Evolutionary conservation across 2,329 filamentous ascomycete species (phyloP).

Genomic region (Talaromyces sp.): DNA sequence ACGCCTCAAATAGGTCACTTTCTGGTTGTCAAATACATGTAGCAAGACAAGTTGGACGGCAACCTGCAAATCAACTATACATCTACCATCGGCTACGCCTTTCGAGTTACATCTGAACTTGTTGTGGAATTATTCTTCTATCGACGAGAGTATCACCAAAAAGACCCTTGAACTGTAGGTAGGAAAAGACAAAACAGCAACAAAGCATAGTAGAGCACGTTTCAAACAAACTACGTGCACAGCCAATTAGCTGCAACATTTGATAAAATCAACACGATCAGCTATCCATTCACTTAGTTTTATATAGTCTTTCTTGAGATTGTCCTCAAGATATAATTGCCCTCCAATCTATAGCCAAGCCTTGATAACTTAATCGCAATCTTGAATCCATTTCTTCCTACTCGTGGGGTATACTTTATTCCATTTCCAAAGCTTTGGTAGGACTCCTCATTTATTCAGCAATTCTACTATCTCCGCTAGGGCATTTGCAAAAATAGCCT

Average conservation of each 20-base stretch:
- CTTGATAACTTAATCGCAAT: neutral
- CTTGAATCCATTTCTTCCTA: neutral
- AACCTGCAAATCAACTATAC: too few relatives aligned
- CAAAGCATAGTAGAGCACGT: too few relatives aligned
- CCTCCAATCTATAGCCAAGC: neutral
- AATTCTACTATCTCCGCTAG: neutral
- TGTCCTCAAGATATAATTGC: neutral
- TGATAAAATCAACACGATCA: neutral
- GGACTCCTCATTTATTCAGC: neutral
- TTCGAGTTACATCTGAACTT: too few relatives aligned
- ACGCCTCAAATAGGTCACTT: too few relatives aligned
- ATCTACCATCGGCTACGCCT: too few relatives aligned
- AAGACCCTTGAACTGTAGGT: too few relatives aligned
- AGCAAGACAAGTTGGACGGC: too few relatives aligned
- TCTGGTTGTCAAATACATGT: too few relatives aligned
- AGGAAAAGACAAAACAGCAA: too few relatives aligned
- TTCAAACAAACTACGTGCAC: too few relatives aligned
- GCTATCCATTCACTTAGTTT: neutral
- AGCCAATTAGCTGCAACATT: neutral
- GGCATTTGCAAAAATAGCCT: neutral
- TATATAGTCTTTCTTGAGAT: neutral
- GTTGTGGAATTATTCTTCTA: too few relatives aligned
- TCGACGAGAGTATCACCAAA: too few relatives aligned
- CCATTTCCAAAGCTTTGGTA: neutral
- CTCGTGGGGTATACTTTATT: neutral